Conservation (phyloP, 441 rosid genomes). For the Erodium moschatum region DNA sequence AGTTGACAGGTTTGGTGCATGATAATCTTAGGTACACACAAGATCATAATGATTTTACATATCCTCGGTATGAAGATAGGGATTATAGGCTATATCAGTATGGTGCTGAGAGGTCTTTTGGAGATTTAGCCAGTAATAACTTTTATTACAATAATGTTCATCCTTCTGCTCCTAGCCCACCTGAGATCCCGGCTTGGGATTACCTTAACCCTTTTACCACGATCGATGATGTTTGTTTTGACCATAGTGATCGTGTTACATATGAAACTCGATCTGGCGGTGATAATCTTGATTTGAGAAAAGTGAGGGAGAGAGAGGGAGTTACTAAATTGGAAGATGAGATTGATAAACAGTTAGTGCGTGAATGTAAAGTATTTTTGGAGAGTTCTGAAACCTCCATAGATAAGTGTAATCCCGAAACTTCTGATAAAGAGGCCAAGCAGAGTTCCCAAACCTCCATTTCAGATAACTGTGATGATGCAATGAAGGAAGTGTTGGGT, state of each 20-base stretch:
- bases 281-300: slow-evolving; percentile 12
- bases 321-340: slow-evolving; percentile 35
- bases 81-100: not conserved
- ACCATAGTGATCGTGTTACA: slow-evolving; percentile 10
- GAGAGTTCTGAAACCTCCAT: too few species aligned
- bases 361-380: slow-evolving; percentile 9
- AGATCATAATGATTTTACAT: not conserved
- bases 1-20: not conserved
- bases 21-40: not conserved
- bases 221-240: not conserved
- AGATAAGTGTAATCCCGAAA: not conserved
- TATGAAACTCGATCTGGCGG: slow-evolving; percentile 19
- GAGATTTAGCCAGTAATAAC: not conserved
- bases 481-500: not conserved
- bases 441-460: not conserved
- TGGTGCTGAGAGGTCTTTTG: not conserved
- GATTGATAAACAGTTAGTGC: slow-evolving; percentile 17
- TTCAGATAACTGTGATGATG: not conserved
- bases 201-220: slow-evolving; percentile 14
- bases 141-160: not conserved
- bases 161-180: slow-evolving; percentile 11
- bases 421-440: too few species aligned
- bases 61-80: not conserved
- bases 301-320: slow-evolving; percentile 28
- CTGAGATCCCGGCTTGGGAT: slow-evolving; percentile 11